A percentile compares a stretch with the other conserved stretches of the same genome.
Conservation (phyloP, 2,329 filamentous ascomycete genomes). For the Simplicillium sp. region DNA sequence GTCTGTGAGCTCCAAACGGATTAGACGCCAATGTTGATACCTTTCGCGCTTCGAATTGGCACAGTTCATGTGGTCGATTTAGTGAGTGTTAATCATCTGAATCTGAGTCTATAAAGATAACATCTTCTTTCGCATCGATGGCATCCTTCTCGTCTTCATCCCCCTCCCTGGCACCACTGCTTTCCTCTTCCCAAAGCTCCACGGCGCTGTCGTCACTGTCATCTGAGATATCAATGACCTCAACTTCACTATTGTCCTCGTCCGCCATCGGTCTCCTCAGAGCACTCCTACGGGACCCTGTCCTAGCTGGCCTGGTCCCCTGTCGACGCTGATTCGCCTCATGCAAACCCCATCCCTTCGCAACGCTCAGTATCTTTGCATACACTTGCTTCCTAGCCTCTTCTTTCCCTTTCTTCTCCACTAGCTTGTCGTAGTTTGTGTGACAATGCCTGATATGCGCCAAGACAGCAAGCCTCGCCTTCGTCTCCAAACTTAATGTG, state of each 20-base stretch:
- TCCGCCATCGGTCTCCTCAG: too few relatives aligned
- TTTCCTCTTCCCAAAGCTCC: neutral
- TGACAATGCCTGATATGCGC: neutral
- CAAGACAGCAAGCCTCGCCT: neutral
- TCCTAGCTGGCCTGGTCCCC: neutral
- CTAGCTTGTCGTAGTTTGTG: neutral
- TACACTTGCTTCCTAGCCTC: neutral
- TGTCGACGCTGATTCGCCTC: neutral
- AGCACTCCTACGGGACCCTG: neutral
- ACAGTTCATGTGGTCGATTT: too few relatives aligned
- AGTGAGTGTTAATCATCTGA: neutral
- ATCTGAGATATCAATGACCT: neutral
- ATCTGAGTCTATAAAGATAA: neutral
- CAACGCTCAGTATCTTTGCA: neutral
- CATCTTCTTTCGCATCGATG: neutral
- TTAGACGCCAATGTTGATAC: conserved; percentile 25
- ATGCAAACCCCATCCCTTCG: neutral
- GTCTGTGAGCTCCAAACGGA: conserved; percentile 12
- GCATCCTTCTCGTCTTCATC: neutral
- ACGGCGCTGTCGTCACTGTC: neutral
- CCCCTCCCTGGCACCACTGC: neutral
- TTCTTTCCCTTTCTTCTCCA: neutral
- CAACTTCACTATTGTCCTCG: neutral
- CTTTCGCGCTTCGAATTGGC: conserved; percentile 3
- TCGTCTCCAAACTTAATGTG: neutral